Evolutionary conservation across 176 grass and related monocot genomes (phyloP), one percentile per base, ranked within the genome.

Genomic region (Microstegium vimineum): DNA sequence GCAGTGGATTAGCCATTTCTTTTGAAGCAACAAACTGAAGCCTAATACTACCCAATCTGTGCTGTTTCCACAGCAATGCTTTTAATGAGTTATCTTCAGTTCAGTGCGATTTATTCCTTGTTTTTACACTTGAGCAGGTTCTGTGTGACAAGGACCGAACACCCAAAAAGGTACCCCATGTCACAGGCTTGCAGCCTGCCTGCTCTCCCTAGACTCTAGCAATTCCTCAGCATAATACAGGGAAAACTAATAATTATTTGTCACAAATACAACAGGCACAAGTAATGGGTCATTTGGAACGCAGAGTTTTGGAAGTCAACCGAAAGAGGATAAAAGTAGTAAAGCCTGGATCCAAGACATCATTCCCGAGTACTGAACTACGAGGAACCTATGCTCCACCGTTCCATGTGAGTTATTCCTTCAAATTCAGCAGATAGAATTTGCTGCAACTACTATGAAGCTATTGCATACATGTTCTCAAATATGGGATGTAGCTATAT

Each of bases 301-400:
- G 87, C 35, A 94, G 93, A 76, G 85, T 94, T 82, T 89, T 99
- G 83, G 96, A 94, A 79, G 82, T 93, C n/a, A 99, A 93, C 59
- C 90, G 80, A 70, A 94, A 95, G 77, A 91, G 93, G 73, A 85
- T 95, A 17, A 99, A 99, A 81, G 96, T 99, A 83, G 91, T 99
- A 22, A 99, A 99, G 86, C 96, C 93, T 74, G 93, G 96, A 76
- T 95, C 96, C 15, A 99, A 90, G 82, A 92, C 93, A 75, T 94
- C 93, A n/a, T 99, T 99, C 81, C 87, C 90, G 20, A 73, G 36
- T 64, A 99, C 85, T 56, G 91, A 95, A 92, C 64, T 89, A 9
- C 89, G 89, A 83, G 96, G 93, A 85, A 91, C 93, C 22, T 99
- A 95, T 73, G 67, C 85, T 40, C 93, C 93, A 57, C 93, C 96